These are phyloP conservation scores for Combretum micranthum DNA, from an alignment of 345 rosid species.

Conservation along the genomic window DNA sequence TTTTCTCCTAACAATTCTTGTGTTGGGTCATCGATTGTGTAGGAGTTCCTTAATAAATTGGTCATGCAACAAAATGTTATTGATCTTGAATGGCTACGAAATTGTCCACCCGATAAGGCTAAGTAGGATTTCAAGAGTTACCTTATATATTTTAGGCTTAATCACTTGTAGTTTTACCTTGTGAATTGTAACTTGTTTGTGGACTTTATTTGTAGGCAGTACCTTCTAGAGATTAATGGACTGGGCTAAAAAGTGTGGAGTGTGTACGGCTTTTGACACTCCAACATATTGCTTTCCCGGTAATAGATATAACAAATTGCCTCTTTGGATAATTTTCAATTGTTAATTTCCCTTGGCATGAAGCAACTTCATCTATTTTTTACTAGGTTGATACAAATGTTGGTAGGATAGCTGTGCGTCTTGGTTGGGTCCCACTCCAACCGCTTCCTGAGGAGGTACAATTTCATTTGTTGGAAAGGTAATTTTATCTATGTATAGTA, in stretches of 20 bases:
- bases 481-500: neutral
- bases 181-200: neutral
- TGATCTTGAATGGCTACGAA: slow-evolving; percentile 71
- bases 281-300: slow-evolving; percentile 56
- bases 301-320: slow-evolving; percentile 12
- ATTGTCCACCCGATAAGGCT: slow-evolving; percentile 43
- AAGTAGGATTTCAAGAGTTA: slow-evolving; percentile 29
- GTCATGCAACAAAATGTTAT: slow-evolving; percentile 25
- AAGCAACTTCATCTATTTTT: neutral
- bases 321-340: neutral
- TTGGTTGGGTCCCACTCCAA: slow-evolving; percentile 78
- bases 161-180: neutral
- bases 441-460: slow-evolving; percentile 47
- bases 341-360: neutral
- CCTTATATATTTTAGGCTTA: neutral
- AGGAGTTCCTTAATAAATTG: slow-evolving; percentile 45
- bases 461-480: slow-evolving; percentile 54
- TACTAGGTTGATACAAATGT: slow-evolving; percentile 73
- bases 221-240: slow-evolving; percentile 38
- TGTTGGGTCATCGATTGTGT: slow-evolving; percentile 1
- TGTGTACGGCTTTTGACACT: slow-evolving; percentile 58
- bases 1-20: neutral
- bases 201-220: slow-evolving; percentile 28
- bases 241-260: slow-evolving; percentile 66
- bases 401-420: slow-evolving; percentile 57